Evolutionary conservation across 2,329 filamentous ascomycete genomes (phyloP).

Genomic region (Fusarium sp.): DNA sequence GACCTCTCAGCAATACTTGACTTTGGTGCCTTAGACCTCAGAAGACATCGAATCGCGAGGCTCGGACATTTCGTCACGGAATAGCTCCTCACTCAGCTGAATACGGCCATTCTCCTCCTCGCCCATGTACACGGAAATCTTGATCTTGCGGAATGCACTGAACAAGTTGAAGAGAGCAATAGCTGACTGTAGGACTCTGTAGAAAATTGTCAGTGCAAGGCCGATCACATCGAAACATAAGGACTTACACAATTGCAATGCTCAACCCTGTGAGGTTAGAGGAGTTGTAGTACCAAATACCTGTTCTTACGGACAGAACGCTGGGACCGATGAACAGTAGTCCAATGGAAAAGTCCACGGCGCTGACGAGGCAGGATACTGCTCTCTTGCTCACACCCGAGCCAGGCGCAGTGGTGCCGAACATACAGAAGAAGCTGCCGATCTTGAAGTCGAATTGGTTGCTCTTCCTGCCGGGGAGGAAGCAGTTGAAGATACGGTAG

Average conservation of each 20-base stretch:
- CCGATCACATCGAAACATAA: not conserved
- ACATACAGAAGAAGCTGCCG: conserved; percentile 41
- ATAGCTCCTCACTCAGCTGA: conserved; percentile 32
- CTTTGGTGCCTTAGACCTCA: conserved; percentile 14
- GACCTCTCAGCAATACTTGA: not conserved
- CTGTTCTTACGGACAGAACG: conserved; percentile 20
- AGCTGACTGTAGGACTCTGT: conserved; percentile 31
- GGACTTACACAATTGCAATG: conserved; percentile 42
- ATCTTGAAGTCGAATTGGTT: conserved; percentile 43
- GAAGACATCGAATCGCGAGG: conserved; percentile 39
- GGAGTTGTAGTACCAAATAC: not conserved
- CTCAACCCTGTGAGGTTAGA: conserved; percentile 9
- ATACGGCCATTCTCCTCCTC: conserved; percentile 25
- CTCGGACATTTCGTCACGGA: conserved; percentile 39
- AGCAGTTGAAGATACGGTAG: conserved; percentile 16
- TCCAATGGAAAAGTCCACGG: conserved; percentile 37
- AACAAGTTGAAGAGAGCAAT: conserved; percentile 36
- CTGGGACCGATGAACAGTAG: conserved; percentile 38
- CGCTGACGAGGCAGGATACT: conserved; percentile 28
- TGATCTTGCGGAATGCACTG: conserved; percentile 38
- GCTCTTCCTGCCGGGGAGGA: conserved; percentile 21
- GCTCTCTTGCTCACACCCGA: not conserved
- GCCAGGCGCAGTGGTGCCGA: conserved; percentile 15
- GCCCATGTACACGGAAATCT: conserved; percentile 34
- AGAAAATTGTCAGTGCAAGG: not conserved